Evolutionary conservation across 2,329 filamentous ascomycete genomes (phyloP), one percentile per base, ranked within the genome.

Genomic region (Colletotrichum siamense): DNA sequence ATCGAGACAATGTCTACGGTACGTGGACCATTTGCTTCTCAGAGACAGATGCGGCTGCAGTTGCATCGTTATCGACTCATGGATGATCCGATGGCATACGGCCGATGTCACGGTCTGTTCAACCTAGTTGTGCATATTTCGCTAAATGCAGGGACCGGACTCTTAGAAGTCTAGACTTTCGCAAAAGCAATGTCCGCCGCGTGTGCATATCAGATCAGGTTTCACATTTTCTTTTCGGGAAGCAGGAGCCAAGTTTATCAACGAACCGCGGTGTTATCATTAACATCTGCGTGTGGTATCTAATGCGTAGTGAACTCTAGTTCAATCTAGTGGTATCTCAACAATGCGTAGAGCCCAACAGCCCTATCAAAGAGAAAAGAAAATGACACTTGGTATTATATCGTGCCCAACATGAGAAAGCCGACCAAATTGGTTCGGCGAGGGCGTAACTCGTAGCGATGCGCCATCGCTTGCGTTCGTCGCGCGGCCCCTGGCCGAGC

Each of bases 321-420:
- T 64, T 49, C 32, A 76, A 69, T 69, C 69, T 64, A 76, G 70
- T 76, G 74, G 74, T 76, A 76, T 76, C 74, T 76, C 65, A 76
- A 76, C 16, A 73, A 64, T 8, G 15, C 16, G 62, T 8, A 62
- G 36, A 57, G 59, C 34, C 32, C 71, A 57, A 16, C 6, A 52
- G 52, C 70, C 57, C 62, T 65, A 24, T 44, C n/a, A 64, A 30
- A 69, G 55, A 73, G 73, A 30, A 67, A 64, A 61, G 52, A 61
- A 32, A 68, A 73, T 68, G 70, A 49, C 74, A 73, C 34, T 36
- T 36, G 70, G 65, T 22, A 34, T 52, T 28, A 65, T 32, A 22
- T 44, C 64, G 28, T 65, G 70, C 59, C 59, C 64, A 52, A 30
- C 18, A 12, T 76, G 64, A 59, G 57, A 73, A 73, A 44, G 64